Base-by-base conservation (phyloP, 108 stramenopile genomes). In the Nannochloropsis salina region DNA sequence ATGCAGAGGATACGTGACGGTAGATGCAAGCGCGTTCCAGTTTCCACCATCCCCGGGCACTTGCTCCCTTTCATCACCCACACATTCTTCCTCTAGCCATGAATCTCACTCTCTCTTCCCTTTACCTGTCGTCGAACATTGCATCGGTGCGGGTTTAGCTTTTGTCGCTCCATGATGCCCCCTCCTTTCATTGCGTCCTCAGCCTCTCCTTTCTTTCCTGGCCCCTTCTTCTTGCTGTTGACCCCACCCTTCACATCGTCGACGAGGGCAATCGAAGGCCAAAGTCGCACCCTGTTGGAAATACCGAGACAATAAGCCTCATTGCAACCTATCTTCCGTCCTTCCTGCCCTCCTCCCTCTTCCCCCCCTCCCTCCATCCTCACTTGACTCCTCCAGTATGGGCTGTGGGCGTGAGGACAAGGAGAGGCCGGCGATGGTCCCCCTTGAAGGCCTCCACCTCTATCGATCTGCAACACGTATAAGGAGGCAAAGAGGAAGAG, bases 301-400 rank as follows among this genome's bases (percentile, higher is more conserved):
- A 4, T n/a, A n/a, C 20, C 15, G 3, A 74, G 61, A 15, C 15
- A 3, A n/a, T 3, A 6, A 74, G n/a, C n/a, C 20, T 74, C 2
- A 74, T 15, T n/a, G 20, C 20, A 0, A 15, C 61, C 20, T 6
- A 74, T n/a, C 8, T 74, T n/a, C n/a, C 6, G 0, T n/a, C 61
- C 61, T 74, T 2, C 8, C n/a, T 74, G 20, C 4, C n/a, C n/a
- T n/a, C 61, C 61, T 74, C 2, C 61, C 61, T 3, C 61, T n/a
- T 15, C 15, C 47, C 47, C 47, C 1, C 47, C 47, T 15, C 15
- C 47, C 61, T n/a, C 6, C n/a, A 15, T 8, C n/a, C 61, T n/a
- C 61, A 74, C 61, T n/a, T 74, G 61, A 74, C 61, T 74, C 61
- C 61, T n/a, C n/a, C 61, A n/a, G 61, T 74, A n/a, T 74, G 15